Percentiles rank a stretch among this genome's conserved stretches.
Evolutionary conservation across 352 stramenopile genomes (phyloP).

Genomic region (Phytopythium sindhum): DNA sequence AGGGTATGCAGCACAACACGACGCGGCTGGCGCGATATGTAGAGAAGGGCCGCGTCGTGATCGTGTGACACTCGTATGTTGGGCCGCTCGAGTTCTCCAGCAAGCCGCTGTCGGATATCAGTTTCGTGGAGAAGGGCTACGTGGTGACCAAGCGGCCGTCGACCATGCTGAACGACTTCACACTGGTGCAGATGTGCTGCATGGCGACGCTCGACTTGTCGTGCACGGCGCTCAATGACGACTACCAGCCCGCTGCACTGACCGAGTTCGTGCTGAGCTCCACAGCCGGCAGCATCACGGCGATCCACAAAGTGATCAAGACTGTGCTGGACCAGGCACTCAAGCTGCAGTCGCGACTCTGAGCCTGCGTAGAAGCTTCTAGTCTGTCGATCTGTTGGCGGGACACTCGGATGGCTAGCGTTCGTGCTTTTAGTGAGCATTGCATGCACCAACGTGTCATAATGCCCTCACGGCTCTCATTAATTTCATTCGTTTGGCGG

Average conservation of each 20-base stretch:
- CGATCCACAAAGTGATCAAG: slow-evolving; percentile 46
- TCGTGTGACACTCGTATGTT: slow-evolving; percentile 54
- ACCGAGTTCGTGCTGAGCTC: slow-evolving; percentile 41
- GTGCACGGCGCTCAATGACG: slow-evolving; percentile 17
- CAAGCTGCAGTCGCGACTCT: background rate
- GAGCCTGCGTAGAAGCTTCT: no score
- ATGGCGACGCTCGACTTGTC: slow-evolving; percentile 41
- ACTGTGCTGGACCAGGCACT: slow-evolving; percentile 31
- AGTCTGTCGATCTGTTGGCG: no score
- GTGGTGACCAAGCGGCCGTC: slow-evolving; percentile 45
- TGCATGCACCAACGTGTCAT: no score
- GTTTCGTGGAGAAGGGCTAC: slow-evolving; percentile 52
- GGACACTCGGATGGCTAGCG: no score
- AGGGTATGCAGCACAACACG: slow-evolving; percentile 19
- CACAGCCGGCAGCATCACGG: slow-evolving; percentile 25
- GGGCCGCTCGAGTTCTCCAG: slow-evolving; percentile 43
- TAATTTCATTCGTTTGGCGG: no score
- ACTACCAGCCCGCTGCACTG: slow-evolving; percentile 28
- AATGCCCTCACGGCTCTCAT: no score
- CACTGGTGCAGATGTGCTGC: slow-evolving; percentile 47
- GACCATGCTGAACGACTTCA: slow-evolving; percentile 19
- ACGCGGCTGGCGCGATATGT: slow-evolving; percentile 35
- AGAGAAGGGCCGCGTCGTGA: slow-evolving; percentile 51
- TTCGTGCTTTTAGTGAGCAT: no score
- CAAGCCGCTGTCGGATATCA: slow-evolving; percentile 26